phyloP scores from a whole-genome alignment of 208 protist species.

The Vickermania ingenoplastis region DNA sequence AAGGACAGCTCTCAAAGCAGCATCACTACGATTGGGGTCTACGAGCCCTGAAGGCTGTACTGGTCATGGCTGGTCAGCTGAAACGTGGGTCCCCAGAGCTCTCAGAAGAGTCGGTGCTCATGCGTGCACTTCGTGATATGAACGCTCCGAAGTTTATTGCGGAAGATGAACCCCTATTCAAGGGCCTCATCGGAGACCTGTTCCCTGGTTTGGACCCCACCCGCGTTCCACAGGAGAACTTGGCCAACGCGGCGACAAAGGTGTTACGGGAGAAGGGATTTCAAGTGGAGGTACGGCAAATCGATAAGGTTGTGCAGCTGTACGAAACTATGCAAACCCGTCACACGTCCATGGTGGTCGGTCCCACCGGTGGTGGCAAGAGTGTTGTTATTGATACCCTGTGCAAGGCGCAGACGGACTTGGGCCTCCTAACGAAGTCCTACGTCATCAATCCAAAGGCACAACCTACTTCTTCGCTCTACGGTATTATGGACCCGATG shows the following conservation, averaged over 20 bases:
- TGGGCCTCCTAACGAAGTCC: slow-evolving; percentile 89
- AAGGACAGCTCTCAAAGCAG: slow-evolving; percentile 98
- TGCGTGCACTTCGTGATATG: slow-evolving; percentile 99
- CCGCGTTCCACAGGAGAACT: slow-evolving; percentile 91
- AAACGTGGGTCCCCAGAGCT: slow-evolving; percentile 94
- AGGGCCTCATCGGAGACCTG: slow-evolving; percentile 96
- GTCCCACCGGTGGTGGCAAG: slow-evolving; percentile 97
- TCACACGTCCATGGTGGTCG: slow-evolving; percentile 98
- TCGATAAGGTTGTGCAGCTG: slow-evolving; percentile 98
- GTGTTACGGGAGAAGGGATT: slow-evolving; percentile 72
- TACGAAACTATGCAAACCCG: slow-evolving; percentile 99
- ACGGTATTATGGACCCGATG: slow-evolving; percentile 97
- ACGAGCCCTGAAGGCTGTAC: slow-evolving; percentile 97
- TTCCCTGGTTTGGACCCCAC: slow-evolving; percentile 95
- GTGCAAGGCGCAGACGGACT: slow-evolving; percentile 87
- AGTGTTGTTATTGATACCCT: slow-evolving; percentile 95
- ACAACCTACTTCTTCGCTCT: slow-evolving; percentile 92
- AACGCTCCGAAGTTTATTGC: slow-evolving; percentile 99
- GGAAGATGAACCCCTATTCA: slow-evolving; percentile 98
- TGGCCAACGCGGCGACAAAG: slow-evolving; percentile 89
- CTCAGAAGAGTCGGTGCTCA: slow-evolving; percentile 96
- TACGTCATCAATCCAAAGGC: slow-evolving; percentile 98
- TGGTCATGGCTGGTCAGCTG: slow-evolving; percentile 98
- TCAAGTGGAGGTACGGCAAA: slow-evolving; percentile 84
- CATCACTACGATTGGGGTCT: slow-evolving; percentile 99